Percentiles rank a stretch among this genome's conserved stretches.
Evolutionary conservation across 129 eudicot species (phyloP).

Genomic region (Flaveria linearis): DNA sequence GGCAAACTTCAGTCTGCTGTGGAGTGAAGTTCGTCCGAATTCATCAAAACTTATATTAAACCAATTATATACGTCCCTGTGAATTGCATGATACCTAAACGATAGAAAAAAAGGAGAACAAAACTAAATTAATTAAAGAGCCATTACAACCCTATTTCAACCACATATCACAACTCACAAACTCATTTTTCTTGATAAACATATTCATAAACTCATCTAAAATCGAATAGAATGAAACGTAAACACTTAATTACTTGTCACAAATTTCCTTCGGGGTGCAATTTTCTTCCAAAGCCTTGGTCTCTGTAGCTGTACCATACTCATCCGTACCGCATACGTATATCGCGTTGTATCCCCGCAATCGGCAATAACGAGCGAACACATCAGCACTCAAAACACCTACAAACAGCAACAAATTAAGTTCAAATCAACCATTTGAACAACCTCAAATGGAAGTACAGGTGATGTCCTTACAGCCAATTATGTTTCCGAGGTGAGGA

Average conservation of each 20-base stretch:
- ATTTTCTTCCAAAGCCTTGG: constrained; percentile 91
- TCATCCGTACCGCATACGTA: constrained; percentile 95
- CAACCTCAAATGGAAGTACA: not conserved
- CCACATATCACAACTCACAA: not conserved
- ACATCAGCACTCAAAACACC: constrained; percentile 99
- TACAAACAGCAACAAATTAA: constrained; percentile 12
- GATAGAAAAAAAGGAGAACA: not conserved
- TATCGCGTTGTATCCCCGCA: constrained; percentile 69
- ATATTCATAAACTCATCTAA: not conserved
- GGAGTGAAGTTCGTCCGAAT: constrained; percentile 96
- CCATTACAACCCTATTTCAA: not conserved
- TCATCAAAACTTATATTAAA: constrained; percentile 80
- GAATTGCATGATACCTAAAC: constrained; percentile 85
- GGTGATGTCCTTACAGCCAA: constrained; percentile 47
- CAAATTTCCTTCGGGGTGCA: constrained; percentile 79
- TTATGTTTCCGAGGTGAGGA: constrained; percentile 70
- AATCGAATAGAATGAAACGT: not conserved
- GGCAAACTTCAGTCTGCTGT: constrained; percentile 92
- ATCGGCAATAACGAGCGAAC: constrained; percentile 81
- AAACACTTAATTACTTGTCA: constrained; percentile 57
- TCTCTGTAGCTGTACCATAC: constrained; percentile 96
- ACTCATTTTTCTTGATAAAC: not conserved
- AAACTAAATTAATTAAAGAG: not conserved
- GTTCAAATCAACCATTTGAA: constrained; percentile 3
- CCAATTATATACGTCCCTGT: constrained; percentile 84